phyloP scores from a whole-genome alignment of 2,329 filamentous ascomycete genomes.

The Daldinia sp. region DNA sequence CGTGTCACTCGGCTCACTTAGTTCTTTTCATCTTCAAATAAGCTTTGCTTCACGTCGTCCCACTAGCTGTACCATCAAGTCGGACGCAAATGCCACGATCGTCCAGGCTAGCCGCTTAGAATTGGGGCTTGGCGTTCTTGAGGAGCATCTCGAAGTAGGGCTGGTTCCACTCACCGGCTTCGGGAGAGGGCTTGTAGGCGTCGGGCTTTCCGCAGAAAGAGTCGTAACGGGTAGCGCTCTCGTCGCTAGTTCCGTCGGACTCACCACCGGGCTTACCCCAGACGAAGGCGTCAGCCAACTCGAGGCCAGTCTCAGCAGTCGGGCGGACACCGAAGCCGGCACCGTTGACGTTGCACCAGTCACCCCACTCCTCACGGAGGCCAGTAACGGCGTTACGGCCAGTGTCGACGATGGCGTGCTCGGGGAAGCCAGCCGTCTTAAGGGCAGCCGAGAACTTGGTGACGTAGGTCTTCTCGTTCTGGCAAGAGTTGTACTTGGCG shows the following conservation, averaged over 20 bases:
- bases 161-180: constrained; percentile 77
- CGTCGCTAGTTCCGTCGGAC: constrained; percentile 55
- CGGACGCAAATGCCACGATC: constrained; percentile 18
- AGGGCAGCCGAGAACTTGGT: constrained; percentile 73
- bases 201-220: constrained; percentile 62
- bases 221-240: constrained; percentile 58
- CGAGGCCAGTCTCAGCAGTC: constrained; percentile 61
- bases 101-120: constrained; percentile 44
- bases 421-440: constrained; percentile 55
- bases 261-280: constrained; percentile 69
- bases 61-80: constrained; percentile 17
- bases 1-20: constrained; percentile 8
- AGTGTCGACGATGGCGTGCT: constrained; percentile 49
- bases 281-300: constrained; percentile 66
- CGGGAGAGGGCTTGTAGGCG: constrained; percentile 70
- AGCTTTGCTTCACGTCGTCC: constrained; percentile 11
- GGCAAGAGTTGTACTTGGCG: constrained; percentile 57
- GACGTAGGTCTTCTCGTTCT: constrained; percentile 66
- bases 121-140: constrained; percentile 62
- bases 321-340: constrained; percentile 67
- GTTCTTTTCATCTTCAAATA: neutral
- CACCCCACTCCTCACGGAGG: constrained; percentile 61
- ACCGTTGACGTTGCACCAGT: constrained; percentile 69
- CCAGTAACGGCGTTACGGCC: constrained; percentile 56
- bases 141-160: constrained; percentile 67